These are phyloP conservation scores for Sphaerostilbella broomeana DNA, from an alignment of 2,329 filamentous ascomycete species.

Conservation along the genomic window DNA sequence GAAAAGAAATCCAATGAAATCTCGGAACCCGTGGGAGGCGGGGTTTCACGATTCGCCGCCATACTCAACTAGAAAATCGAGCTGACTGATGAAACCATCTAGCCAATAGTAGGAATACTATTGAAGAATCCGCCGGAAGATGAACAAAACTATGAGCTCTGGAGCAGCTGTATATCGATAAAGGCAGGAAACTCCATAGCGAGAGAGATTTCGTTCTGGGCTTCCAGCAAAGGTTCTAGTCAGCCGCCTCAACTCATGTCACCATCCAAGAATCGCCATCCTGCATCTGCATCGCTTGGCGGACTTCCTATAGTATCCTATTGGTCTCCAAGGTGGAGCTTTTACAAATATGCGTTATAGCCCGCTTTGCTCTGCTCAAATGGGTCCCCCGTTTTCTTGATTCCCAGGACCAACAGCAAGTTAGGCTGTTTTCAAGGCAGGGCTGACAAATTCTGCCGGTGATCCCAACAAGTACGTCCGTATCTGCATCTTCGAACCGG, in stretches of 20 bases:
- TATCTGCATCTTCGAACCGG: too few species aligned
- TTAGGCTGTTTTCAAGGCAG: too few species aligned
- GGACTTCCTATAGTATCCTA: conserved; percentile 7
- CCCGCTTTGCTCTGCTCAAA: conserved; percentile 7
- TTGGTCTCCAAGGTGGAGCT: conserved; percentile 8
- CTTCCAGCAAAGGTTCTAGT: not conserved
- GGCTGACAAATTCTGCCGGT: too few species aligned
- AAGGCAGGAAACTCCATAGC: conserved; percentile 2
- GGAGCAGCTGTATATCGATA: too few species aligned
- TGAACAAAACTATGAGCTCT: too few species aligned
- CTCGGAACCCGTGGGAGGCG: conserved; percentile 3
- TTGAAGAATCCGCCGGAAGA: too few species aligned
- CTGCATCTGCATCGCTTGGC: conserved; percentile 5
- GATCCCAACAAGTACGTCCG: too few species aligned
- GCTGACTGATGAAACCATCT: too few species aligned
- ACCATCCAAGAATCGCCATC: not conserved
- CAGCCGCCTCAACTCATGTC: conserved; percentile 4
- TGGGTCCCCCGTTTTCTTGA: too few species aligned
- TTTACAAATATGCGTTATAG: conserved; percentile 3
- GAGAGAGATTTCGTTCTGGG: not conserved
- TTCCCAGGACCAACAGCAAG: too few species aligned
- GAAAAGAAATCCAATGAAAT: conserved; percentile 6
- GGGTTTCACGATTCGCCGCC: conserved; percentile 1
- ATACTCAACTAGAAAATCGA: conserved; percentile 3
- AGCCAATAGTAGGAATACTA: too few species aligned